Evolutionary conservation across 805 yeast genomes (phyloP).

Genomic region (Torulaspora delbrueckii): DNA sequence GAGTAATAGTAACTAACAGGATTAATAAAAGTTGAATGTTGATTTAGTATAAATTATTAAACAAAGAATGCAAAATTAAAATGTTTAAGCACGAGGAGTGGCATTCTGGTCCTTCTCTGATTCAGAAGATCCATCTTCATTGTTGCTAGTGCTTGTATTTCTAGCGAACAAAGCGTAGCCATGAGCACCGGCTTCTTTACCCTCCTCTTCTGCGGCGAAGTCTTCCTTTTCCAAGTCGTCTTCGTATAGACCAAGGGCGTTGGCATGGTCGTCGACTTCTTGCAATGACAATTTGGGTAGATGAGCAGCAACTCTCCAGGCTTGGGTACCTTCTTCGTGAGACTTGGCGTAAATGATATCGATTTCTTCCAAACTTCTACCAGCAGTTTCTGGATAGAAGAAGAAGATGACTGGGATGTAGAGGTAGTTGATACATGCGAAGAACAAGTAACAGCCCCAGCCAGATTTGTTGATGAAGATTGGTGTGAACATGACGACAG

Average conservation of each 20-base stretch:
- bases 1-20: neutral
- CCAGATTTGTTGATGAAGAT: constrained; percentile 44
- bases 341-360: constrained; percentile 51
- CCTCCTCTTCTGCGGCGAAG: constrained; percentile 18
- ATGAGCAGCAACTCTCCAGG: constrained; percentile 59
- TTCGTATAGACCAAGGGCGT: constrained; percentile 51
- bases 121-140: constrained; percentile 3
- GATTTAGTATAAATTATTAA: neutral
- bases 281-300: constrained; percentile 54
- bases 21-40: neutral
- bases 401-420: constrained; percentile 61
- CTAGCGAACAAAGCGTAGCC: constrained; percentile 12
- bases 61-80: neutral
- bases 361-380: constrained; percentile 69
- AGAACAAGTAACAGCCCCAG: constrained; percentile 67
- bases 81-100: neutral
- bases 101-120: constrained; percentile 5
- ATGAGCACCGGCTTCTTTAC: constrained; percentile 16
- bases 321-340: constrained; percentile 51
- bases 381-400: constrained; percentile 74
- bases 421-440: constrained; percentile 56
- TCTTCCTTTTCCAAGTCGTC: constrained; percentile 36
- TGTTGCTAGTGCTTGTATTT: constrained; percentile 5
- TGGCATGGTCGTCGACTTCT: constrained; percentile 59
- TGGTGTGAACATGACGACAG: constrained; percentile 67